These are phyloP conservation scores for Xylariales sp. DNA, from an alignment of 2,329 filamentous ascomycete species.

Conservation along the genomic window DNA sequence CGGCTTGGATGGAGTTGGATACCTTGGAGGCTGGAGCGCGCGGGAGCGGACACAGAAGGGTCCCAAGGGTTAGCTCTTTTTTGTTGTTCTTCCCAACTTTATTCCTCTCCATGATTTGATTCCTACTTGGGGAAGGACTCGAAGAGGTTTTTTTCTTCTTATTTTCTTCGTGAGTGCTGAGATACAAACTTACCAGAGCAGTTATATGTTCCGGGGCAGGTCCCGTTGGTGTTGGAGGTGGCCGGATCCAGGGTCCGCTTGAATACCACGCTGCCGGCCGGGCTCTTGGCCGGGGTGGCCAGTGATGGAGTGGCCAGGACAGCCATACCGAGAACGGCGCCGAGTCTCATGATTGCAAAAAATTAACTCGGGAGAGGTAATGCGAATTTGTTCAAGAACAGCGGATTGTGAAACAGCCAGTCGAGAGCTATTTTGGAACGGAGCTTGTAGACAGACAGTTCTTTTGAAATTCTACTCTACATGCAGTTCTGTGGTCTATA, in stretches of 20 bases:
- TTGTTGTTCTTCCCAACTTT: too few species aligned
- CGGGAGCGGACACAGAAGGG: not conserved
- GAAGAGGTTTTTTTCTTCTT: too few species aligned
- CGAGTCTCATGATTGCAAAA: not conserved
- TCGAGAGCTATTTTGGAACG: too few species aligned
- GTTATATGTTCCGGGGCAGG: slow-evolving; percentile 21
- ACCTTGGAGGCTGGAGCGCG: slow-evolving; percentile 22
- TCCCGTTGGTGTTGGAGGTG: slow-evolving; percentile 29
- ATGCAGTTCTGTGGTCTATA: too few species aligned
- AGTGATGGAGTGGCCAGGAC: not conserved
- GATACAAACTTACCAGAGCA: slow-evolving; percentile 19
- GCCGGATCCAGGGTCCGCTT: slow-evolving; percentile 25
- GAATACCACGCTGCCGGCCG: not conserved
- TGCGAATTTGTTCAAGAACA: not conserved
- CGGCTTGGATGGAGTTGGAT: slow-evolving; percentile 30
- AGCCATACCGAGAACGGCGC: not conserved
- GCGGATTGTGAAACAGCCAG: not conserved
- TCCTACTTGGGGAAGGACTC: too few species aligned
- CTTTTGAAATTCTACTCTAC: too few species aligned
- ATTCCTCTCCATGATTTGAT: too few species aligned
- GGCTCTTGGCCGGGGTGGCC: not conserved
- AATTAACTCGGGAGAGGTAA: not conserved
- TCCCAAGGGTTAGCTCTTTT: not conserved
- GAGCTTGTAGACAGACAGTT: too few species aligned
- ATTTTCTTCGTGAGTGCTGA: not conserved